Evolutionary conservation across 176 grass and related monocot genomes (phyloP).

Genomic region (Oryza australiensis): DNA sequence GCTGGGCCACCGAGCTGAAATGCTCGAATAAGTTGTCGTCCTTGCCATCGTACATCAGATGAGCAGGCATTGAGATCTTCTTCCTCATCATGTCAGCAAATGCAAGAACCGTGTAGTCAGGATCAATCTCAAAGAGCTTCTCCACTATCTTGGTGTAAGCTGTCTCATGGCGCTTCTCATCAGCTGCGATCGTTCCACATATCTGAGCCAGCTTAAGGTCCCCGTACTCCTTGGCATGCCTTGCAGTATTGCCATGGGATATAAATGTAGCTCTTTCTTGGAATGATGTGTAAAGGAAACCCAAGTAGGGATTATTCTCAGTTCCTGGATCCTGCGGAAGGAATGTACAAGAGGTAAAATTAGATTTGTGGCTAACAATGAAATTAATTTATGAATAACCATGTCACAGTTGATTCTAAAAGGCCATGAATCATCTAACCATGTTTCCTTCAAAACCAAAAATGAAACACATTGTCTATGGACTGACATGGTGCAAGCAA

Average conservation of each 20-base stretch:
- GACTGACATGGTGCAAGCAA: background rate
- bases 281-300: constrained; percentile 81
- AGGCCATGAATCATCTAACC: background rate
- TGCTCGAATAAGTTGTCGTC: constrained; percentile 61
- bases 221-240: constrained; percentile 66
- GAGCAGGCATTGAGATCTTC: constrained; percentile 75
- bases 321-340: constrained; percentile 50
- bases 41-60: constrained; percentile 67
- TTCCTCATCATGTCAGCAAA: constrained; percentile 78
- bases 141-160: constrained; percentile 78
- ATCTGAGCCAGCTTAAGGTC: constrained; percentile 77
- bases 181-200: constrained; percentile 69
- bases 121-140: constrained; percentile 74
- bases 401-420: background rate
- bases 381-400: background rate
- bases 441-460: background rate
- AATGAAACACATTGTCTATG: background rate
- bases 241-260: constrained; percentile 73
- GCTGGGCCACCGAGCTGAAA: constrained; percentile 53
- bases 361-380: background rate
- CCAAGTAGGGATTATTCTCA: constrained; percentile 67
- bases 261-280: constrained; percentile 87
- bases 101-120: constrained; percentile 60
- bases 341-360: background rate
- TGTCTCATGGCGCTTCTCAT: constrained; percentile 81